Evolutionary conservation across 345 rosid species (phyloP), one percentile per base, ranked within the genome.

Genomic region (Nephelium lappaceum): DNA sequence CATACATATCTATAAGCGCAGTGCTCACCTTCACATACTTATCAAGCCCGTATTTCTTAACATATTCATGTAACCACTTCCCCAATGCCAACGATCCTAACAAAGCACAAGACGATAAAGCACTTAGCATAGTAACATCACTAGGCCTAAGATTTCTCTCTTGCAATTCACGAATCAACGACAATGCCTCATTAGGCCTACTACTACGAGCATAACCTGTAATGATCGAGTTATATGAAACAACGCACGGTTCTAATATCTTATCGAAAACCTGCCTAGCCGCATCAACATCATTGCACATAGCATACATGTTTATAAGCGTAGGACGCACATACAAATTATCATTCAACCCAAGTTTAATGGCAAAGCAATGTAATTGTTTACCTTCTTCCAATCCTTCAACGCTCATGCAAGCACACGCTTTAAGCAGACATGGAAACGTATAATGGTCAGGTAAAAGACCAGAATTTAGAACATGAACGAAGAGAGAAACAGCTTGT

Each of bases 81-180:
- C 98, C 98, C 68, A 95, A 85, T 73, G 90, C 93, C 68, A 95
- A 80, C 31, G 98, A 85, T 78, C 98, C 98, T 63, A 95, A 86
- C 74, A 92, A 78, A 69, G 98, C 88, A 81, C 97, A 95, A 68
- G 90, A 93, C 2, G 98, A 91, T 77, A 95, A 90, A 76, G 86
- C 90, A 72, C 97, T 92, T 18, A 93, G 85, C 83, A 93, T 80
- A 0, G 97, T 95, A 58, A 93, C 88, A 80, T 92, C 94, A 74
- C 90, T 85, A 21, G 94, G 97, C 89, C 71, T 83, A 75, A 90
- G 74, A 78, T 83, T 78, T 74, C 85, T 82, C 25, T 74, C 84
- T 75, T 91, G 97, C 94, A 95, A 87, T 57, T 88, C 95, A 36
- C 88, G 89, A 74, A 92, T 93, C 84, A 91, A 81, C 0, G 95